phyloP scores from a whole-genome alignment of 768 basidiomycete genomes.

The Gyrodon lividus region DNA sequence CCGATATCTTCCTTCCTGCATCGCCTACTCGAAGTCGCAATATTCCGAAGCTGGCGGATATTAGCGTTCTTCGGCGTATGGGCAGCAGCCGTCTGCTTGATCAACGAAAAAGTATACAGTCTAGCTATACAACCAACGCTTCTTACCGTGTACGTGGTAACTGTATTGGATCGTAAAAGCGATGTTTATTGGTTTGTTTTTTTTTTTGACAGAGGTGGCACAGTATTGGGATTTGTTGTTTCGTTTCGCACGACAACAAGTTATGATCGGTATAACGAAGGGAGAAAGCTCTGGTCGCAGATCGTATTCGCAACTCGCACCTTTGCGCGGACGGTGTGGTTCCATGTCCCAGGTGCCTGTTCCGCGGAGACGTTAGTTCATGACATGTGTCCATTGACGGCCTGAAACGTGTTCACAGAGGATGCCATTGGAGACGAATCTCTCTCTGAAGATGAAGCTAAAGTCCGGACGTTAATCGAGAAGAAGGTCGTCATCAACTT shows the following conservation, averaged over 20 bases:
- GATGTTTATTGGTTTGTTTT: constrained; percentile 26
- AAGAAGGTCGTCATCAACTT: constrained; percentile 71
- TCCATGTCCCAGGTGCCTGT: constrained; percentile 58
- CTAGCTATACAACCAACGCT: constrained; percentile 50
- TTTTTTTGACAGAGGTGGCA: constrained; percentile 41
- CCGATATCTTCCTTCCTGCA: neutral
- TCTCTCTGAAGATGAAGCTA: constrained; percentile 20
- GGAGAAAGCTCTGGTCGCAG: constrained; percentile 63
- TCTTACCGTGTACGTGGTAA: constrained; percentile 57
- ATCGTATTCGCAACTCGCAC: constrained; percentile 54
- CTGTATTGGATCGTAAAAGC: neutral
- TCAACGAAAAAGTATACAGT: constrained; percentile 46
- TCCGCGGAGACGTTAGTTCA: constrained; percentile 11
- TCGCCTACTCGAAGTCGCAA: neutral
- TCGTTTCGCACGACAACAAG: constrained; percentile 71
- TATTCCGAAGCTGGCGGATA: constrained; percentile 42
- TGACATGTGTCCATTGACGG: constrained; percentile 31
- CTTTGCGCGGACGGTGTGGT: constrained; percentile 63
- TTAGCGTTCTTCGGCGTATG: constrained; percentile 61
- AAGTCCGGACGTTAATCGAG: constrained; percentile 52
- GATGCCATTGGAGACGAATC: constrained; percentile 3
- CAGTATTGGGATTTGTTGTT: constrained; percentile 72
- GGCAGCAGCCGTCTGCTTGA: constrained; percentile 53
- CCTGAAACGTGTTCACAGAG: neutral
- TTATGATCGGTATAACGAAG: constrained; percentile 74